Conservation (phyloP, 1,284 basidiomycete species). For the Sporisorium sorghi region DNA sequence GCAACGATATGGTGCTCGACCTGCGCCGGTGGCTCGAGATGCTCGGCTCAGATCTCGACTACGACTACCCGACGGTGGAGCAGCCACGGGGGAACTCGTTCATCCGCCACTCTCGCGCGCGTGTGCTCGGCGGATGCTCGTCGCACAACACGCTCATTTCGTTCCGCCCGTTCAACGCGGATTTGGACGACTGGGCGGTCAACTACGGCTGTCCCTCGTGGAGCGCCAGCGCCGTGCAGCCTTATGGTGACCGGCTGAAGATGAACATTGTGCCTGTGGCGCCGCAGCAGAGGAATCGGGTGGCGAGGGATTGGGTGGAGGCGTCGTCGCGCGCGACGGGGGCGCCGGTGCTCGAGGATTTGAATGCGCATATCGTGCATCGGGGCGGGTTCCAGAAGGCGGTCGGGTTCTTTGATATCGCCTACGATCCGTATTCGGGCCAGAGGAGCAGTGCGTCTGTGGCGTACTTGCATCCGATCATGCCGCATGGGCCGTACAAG, state of each 20-base stretch:
- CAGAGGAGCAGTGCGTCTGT: slow-evolving; percentile 65
- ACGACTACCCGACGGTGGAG: slow-evolving; percentile 67
- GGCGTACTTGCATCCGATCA: slow-evolving; percentile 70
- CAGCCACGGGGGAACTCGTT: slow-evolving; percentile 69
- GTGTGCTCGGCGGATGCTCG: slow-evolving; percentile 69
- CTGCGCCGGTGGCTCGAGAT: slow-evolving; percentile 68
- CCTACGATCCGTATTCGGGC: slow-evolving; percentile 69
- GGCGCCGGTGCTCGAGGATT: slow-evolving; percentile 65
- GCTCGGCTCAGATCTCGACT: slow-evolving; percentile 69
- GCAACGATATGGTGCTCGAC: slow-evolving; percentile 67
- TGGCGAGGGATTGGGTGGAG: slow-evolving; percentile 68
- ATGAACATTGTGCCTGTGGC: slow-evolving; percentile 69
- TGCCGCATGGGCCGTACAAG: slow-evolving; percentile 64
- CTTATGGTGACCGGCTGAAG: slow-evolving; percentile 68
- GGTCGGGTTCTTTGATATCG: slow-evolving; percentile 69
- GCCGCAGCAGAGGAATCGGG: slow-evolving; percentile 68
- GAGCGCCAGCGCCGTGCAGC: slow-evolving; percentile 61
- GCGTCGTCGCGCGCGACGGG: slow-evolving; percentile 61
- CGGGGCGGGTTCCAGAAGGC: slow-evolving; percentile 63
- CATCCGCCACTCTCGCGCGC: slow-evolving; percentile 69
- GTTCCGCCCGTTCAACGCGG: slow-evolving; percentile 69
- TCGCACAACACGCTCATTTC: slow-evolving; percentile 70
- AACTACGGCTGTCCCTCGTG: slow-evolving; percentile 66
- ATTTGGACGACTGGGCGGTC: slow-evolving; percentile 68
- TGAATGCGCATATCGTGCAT: slow-evolving; percentile 66